Evolutionary conservation across 2,329 filamentous ascomycete genomes (phyloP).

Genomic region (Dothiorella sarmentorum): DNA sequence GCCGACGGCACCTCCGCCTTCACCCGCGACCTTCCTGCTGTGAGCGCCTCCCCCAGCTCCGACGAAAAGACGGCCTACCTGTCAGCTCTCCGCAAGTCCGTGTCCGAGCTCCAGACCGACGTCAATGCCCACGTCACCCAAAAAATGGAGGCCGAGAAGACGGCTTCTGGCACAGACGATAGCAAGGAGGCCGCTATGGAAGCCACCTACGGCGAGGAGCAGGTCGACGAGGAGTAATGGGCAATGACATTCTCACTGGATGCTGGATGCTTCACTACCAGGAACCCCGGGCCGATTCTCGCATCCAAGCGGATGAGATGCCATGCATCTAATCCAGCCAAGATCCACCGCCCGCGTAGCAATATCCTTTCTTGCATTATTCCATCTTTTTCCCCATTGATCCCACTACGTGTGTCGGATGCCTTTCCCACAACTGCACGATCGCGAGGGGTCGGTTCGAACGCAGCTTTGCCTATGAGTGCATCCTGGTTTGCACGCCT

Average conservation of each 20-base stretch:
- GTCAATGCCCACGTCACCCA: slow-evolving; percentile 69
- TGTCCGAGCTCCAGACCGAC: slow-evolving; percentile 57
- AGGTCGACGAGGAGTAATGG: slow-evolving; percentile 55
- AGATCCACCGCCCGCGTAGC: too few species aligned
- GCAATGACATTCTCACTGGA: background rate
- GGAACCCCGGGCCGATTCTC: too few species aligned
- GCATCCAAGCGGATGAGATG: too few species aligned
- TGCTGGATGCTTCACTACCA: background rate
- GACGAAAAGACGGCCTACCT: slow-evolving; percentile 60
- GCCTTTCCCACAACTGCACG: too few species aligned
- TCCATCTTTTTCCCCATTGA: too few species aligned
- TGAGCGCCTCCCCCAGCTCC: slow-evolving; percentile 29
- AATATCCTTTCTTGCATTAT: too few species aligned
- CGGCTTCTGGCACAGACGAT: slow-evolving; percentile 31
- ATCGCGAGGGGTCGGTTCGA: too few species aligned
- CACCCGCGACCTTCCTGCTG: slow-evolving; percentile 25
- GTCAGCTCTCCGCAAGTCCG: slow-evolving; percentile 54
- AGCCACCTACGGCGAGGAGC: slow-evolving; percentile 83
- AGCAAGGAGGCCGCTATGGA: slow-evolving; percentile 45
- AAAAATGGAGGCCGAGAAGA: slow-evolving; percentile 71
- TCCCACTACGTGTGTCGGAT: too few species aligned
- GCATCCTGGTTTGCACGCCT: too few species aligned
- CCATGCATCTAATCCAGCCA: too few species aligned
- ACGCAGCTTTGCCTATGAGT: too few species aligned
- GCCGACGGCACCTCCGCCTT: slow-evolving; percentile 36